These are phyloP conservation scores for Heliamphora pulchella DNA, from an alignment of 179 eudicot genomes.

Conservation along the genomic window DNA sequence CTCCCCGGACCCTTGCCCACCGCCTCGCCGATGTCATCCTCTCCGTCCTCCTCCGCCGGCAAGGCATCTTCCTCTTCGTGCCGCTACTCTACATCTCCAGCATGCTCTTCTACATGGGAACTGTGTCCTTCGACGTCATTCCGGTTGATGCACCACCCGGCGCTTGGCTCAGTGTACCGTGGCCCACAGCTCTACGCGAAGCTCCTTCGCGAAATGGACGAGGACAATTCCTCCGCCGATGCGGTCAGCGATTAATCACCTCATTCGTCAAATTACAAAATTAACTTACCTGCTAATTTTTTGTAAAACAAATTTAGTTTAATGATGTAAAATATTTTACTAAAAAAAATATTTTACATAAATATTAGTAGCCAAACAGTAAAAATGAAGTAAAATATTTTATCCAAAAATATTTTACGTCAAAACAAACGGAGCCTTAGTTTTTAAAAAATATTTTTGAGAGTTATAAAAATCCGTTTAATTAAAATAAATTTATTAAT, in stretches of 20 bases:
- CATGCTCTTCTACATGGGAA: conserved; percentile 85
- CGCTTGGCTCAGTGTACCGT: conserved; percentile 74
- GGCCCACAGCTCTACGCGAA: conserved; percentile 73
- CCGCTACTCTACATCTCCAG: conserved; percentile 78
- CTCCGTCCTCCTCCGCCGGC: conserved; percentile 65
- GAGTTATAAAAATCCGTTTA: too few species aligned
- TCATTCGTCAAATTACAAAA: too few species aligned
- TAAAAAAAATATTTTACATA: too few species aligned
- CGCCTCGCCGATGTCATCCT: conserved; percentile 58
- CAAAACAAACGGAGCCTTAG: too few species aligned
- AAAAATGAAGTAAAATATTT: too few species aligned
- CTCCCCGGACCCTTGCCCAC: conserved; percentile 46
- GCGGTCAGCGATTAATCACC: conserved; percentile 46
- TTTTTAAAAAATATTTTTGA: too few species aligned
- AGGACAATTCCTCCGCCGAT: conserved; percentile 68
- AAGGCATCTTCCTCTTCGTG: conserved; percentile 83
- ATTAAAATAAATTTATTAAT: too few species aligned
- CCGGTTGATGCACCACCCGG: conserved; percentile 48
- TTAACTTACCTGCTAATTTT: too few species aligned
- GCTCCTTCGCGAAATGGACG: conserved; percentile 73
- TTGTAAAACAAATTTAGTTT: too few species aligned
- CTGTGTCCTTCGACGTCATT: conserved; percentile 74
- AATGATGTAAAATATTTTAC: too few species aligned
- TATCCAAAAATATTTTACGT: too few species aligned
- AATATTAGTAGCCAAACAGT: too few species aligned